Conservation (phyloP, 352 stramenopile genomes). For the Pythium dissotocum region DNA sequence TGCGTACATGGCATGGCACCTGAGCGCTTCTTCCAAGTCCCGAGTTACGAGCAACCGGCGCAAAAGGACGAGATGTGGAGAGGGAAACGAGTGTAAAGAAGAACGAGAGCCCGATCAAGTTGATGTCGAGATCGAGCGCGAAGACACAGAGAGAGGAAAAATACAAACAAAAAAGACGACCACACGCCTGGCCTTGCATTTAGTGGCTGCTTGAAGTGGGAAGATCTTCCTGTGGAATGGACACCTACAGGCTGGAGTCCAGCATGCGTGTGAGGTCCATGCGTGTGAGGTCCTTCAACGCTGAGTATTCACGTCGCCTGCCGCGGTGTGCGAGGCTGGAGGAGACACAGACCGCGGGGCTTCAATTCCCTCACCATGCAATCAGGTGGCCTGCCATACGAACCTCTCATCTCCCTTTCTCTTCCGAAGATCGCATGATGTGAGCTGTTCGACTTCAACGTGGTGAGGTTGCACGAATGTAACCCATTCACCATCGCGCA, state of each 20-base stretch:
- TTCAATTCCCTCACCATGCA: neutral
- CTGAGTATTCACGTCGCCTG: neutral
- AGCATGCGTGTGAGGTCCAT: neutral
- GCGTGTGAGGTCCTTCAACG: neutral
- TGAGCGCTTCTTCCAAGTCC: neutral
- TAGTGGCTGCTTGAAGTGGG: neutral
- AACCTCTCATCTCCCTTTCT: neutral
- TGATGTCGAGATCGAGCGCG: neutral
- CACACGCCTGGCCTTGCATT: too few relatives aligned
- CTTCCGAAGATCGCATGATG: slow-evolving; percentile 1
- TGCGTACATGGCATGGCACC: too few relatives aligned
- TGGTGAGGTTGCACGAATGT: slow-evolving; percentile 6
- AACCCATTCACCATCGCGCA: neutral
- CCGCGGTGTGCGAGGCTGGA: neutral
- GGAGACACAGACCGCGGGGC: neutral
- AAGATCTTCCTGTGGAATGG: neutral
- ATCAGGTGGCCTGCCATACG: neutral
- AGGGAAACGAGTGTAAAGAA: neutral
- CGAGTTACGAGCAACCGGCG: neutral
- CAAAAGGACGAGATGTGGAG: neutral
- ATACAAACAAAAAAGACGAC: neutral
- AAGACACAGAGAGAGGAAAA: neutral
- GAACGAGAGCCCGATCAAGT: neutral
- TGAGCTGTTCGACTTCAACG: neutral
- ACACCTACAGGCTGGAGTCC: neutral